Base-by-base conservation (phyloP, 2,329 filamentous ascomycete species). In the Fusarium sp. region DNA sequence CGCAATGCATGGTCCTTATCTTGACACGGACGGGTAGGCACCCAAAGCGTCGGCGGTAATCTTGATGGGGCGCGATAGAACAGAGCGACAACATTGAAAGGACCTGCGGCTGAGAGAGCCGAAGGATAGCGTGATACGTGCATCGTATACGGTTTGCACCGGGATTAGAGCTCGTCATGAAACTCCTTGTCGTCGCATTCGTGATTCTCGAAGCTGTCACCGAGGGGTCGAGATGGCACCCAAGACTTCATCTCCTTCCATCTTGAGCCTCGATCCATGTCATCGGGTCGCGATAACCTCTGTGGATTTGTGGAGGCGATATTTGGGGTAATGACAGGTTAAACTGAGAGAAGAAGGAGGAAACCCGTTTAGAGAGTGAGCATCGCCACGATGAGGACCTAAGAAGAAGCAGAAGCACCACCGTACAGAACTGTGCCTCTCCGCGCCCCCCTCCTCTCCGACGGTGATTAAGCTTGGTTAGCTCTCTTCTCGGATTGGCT, bases 401-500 rank as follows among this genome's bases (percentile, higher is more conserved):
- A 43, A 18, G 14, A 37, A 31, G 29, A 39, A 39, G 18, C 39
- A 41, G 6, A 20, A 24, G 6, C 27, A 11, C 18, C 16, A 41
- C 5, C 54, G 22, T 16, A 52, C 39, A 50, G 6, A n/a, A n/a
- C 27, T 29, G 54, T 57, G 54, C 31, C 22, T 37, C 33, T 37
- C 54, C 31, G 29, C 41, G 16, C 29, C 41, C 18, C 22, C 18
- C 60, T 20, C n/a, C 8, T 22, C 20, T 50, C 45, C 57, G 48
- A 48, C 57, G 11, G 67, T 62, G 68, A 72, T 74, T 76, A 76
- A 76, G 74, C 56, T 76, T 50, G 11, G 18, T 72, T 74, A 65
- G 68, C 56, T 43, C n/a, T 29, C 5, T 35, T 37, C 14, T 37
- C 7, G 37, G 61, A 72, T 60, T 64, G 69, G 58, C 22, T 29